Evolutionary conservation across 139 green algal species (phyloP).

Genomic region (Deuterostichococcus epilithicus): DNA sequence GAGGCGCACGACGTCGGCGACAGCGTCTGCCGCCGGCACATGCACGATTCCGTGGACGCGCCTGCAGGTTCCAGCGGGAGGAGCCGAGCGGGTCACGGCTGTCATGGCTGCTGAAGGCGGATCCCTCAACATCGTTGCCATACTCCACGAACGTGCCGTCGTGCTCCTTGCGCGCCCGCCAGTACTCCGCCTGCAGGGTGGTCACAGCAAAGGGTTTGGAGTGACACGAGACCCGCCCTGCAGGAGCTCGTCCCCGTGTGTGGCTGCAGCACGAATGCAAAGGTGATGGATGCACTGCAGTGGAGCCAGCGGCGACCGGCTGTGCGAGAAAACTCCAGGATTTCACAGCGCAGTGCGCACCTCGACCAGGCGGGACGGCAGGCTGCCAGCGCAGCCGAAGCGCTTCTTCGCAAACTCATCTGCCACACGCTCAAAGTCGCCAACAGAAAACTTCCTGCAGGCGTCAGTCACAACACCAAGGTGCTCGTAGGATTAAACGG

Average conservation of each 20-base stretch:
- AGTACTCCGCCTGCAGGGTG: constrained; percentile 58
- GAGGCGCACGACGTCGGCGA: too few species aligned
- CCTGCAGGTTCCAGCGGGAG: constrained; percentile 62
- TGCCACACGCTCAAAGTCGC: constrained; percentile 36
- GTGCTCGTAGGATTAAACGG: too few species aligned
- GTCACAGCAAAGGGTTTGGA: neutral
- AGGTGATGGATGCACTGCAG: neutral
- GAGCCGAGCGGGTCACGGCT: constrained; percentile 37
- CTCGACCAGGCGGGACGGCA: constrained; percentile 36
- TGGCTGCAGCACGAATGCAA: neutral
- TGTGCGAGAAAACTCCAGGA: too few species aligned
- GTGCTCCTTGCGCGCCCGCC: constrained; percentile 17
- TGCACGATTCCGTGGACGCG: too few species aligned
- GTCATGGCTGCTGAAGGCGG: constrained; percentile 42
- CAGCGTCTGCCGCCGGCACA: too few species aligned
- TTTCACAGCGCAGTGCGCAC: neutral
- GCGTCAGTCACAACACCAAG: too few species aligned
- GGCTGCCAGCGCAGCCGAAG: constrained; percentile 19
- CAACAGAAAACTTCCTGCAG: constrained; percentile 26
- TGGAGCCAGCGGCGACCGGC: too few species aligned
- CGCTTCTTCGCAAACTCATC: constrained; percentile 24
- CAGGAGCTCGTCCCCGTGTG: too few species aligned
- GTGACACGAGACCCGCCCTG: too few species aligned
- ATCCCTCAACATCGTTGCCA: constrained; percentile 74
- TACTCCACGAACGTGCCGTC: constrained; percentile 45